Base-by-base conservation (phyloP, 164 flowering plant genomes). In the Saururus chinensis region DNA sequence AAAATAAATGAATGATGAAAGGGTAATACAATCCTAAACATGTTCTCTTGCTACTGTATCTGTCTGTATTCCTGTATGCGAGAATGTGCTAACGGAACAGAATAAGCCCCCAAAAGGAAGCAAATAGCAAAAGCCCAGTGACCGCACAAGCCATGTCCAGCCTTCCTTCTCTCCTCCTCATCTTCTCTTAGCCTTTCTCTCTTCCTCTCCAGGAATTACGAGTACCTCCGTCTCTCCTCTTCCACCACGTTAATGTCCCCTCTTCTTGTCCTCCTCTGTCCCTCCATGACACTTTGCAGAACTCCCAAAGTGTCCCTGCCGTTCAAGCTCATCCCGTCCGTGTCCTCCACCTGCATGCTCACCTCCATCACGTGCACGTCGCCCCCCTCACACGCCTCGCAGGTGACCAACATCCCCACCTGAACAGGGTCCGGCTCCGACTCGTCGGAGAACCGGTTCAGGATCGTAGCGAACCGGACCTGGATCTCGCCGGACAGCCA, bases 341-440 rank as follows among this genome's bases (percentile, higher is more conserved):
- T 75, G 71, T 84, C 91, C 80, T 80, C 86, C 75, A 83, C 68
- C 68, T 71, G 76, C 78, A 91, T 22, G 62, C 81, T 74, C 78
- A 82, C 82, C 67, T 88, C 97, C 65, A 69, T 76, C 75, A 88
- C 81, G 13, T 73, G 74, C 79, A 79, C 23, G 69, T 66, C 75
- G 16, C 69, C 81, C 10, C 73, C 81, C 51, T 64, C 87, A 35
- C 65, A 57, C 45, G 74, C 75, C 14, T 76, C 79, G 51, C 80
- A 79, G 23, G 69, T 75, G n/a, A 80, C 84, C 68, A 70, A 64
- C 40, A 79, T 70, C 64, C 35, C 74, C 20, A 72, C 76, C 77
- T 76, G 76, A 54, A 77, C 80, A 0, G 45, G 45, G 22, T 58
- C 60, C 60, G 60, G n/a, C 23, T 17, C 45, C 10, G n/a, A 17